Percentiles rank a stretch among this genome's conserved stretches.
These are phyloP conservation scores for Knoxdaviesia capensis DNA, from an alignment of 2,329 filamentous ascomycete species.

Conservation along the genomic window DNA sequence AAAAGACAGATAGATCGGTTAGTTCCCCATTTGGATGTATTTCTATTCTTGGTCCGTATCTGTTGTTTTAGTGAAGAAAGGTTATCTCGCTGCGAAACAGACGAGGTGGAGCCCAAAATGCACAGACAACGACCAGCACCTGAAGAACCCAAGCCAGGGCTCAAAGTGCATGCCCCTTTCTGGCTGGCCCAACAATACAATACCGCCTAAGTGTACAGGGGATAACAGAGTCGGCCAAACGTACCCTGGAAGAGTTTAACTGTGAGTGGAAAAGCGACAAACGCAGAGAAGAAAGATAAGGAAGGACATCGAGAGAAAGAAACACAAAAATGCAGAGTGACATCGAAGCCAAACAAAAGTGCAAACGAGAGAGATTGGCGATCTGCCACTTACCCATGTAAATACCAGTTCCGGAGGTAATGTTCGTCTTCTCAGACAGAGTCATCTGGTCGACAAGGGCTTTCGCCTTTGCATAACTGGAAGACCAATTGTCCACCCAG, in stretches of 20 bases:
- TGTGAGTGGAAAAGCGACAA: not conserved
- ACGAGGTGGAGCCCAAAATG: no score
- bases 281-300: conserved; percentile 2
- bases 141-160: no score
- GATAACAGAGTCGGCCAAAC: not conserved
- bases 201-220: no score
- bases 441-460: conserved; percentile 55
- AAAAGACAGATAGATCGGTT: not conserved
- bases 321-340: not conserved
- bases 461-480: conserved; percentile 50
- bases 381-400: conserved; percentile 36
- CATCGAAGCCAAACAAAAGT: no score
- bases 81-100: no score
- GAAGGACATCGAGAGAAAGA: not conserved
- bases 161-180: no score
- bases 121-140: no score
- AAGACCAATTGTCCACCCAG: conserved; percentile 47
- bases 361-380: no score
- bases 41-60: not conserved
- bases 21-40: not conserved
- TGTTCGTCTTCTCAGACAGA: conserved; percentile 60
- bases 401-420: conserved; percentile 50
- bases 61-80: no score
- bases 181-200: no score
- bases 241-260: not conserved